phyloP scores from a whole-genome alignment of 805 yeast species.

The Yamadazyma sp. region DNA sequence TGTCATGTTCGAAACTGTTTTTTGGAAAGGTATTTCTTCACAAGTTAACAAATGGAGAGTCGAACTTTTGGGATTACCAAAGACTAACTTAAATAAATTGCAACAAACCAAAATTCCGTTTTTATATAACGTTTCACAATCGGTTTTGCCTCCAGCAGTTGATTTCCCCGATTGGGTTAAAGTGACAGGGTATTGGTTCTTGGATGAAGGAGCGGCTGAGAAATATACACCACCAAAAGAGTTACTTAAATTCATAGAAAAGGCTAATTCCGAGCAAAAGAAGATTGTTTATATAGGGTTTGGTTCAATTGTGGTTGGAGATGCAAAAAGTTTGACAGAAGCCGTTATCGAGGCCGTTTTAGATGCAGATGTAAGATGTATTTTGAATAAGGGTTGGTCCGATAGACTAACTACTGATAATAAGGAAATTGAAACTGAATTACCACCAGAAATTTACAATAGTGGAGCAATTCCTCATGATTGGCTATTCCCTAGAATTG shows the following conservation, averaged over 20 bases:
- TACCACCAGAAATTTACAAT: constrained; percentile 68
- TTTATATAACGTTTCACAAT: constrained; percentile 83
- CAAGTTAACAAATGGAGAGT: constrained; percentile 89
- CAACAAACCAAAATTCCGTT: constrained; percentile 84
- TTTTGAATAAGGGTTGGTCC: constrained; percentile 94
- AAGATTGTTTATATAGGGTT: constrained; percentile 90
- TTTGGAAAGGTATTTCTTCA: constrained; percentile 88
- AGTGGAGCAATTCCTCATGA: constrained; percentile 84
- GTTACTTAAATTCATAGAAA: constrained; percentile 54
- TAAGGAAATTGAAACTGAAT: constrained; percentile 31
- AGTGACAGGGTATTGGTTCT: constrained; percentile 94
- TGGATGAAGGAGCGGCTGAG: constrained; percentile 58
- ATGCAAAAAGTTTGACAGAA: constrained; percentile 73
- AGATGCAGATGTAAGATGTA: constrained; percentile 80
- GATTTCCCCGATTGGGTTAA: constrained; percentile 95
- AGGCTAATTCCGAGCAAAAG: constrained; percentile 58
- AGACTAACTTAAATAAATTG: constrained; percentile 66
- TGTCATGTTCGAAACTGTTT: constrained; percentile 86
- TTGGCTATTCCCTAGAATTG: constrained; percentile 86
- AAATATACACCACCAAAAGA: constrained; percentile 59
- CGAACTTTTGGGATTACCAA: constrained; percentile 57
- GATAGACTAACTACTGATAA: constrained; percentile 54
- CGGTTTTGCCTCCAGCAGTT: constrained; percentile 86
- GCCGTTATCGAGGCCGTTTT: constrained; percentile 78
- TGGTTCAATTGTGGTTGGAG: constrained; percentile 89